Evolutionary conservation across 306 rosid species (phyloP).

Genomic region (Castanea crenata): DNA sequence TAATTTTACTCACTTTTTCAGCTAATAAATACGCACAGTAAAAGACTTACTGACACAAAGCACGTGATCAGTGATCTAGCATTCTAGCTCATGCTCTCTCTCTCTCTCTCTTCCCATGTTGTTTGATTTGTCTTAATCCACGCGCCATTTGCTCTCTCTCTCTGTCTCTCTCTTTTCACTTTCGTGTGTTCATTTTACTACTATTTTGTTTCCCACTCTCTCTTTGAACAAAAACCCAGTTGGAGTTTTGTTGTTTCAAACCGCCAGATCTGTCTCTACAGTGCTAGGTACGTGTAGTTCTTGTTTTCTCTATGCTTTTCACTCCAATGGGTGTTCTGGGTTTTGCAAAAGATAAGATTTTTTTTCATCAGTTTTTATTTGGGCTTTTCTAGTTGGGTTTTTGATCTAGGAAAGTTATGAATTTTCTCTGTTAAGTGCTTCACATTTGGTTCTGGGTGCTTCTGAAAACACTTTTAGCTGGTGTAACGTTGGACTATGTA

Average conservation of each 20-base stretch:
- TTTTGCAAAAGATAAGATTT: not conserved
- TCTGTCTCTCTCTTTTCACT: not conserved
- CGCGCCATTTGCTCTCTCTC: conserved; percentile 43
- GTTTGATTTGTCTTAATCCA: conserved; percentile 27
- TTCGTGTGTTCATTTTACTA: not conserved
- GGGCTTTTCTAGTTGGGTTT: not conserved
- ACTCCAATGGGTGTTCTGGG: not conserved
- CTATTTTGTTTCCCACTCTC: not conserved
- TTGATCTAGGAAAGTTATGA: not conserved
- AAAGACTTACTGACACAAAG: conserved; percentile 44
- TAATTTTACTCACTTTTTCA: conserved; percentile 14
- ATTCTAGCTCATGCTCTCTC: conserved; percentile 16
- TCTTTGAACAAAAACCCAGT: not conserved
- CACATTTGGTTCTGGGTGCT: not conserved
- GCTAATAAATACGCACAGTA: not conserved
- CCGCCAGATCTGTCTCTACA: conserved; percentile 41
- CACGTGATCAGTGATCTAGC: conserved; percentile 73
- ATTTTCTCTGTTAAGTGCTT: not conserved
- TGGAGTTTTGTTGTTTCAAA: conserved; percentile 9
- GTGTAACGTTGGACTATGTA: not conserved
- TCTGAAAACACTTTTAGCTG: not conserved
- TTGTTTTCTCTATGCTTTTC: conserved; percentile 6
- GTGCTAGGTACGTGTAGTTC: conserved; percentile 1
- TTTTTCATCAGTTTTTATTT: not conserved
- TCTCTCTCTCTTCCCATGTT: not conserved